Evolutionary conservation across 345 rosid species (phyloP), one percentile per base, ranked within the genome.

Genomic region (Arabis hirsuta): DNA sequence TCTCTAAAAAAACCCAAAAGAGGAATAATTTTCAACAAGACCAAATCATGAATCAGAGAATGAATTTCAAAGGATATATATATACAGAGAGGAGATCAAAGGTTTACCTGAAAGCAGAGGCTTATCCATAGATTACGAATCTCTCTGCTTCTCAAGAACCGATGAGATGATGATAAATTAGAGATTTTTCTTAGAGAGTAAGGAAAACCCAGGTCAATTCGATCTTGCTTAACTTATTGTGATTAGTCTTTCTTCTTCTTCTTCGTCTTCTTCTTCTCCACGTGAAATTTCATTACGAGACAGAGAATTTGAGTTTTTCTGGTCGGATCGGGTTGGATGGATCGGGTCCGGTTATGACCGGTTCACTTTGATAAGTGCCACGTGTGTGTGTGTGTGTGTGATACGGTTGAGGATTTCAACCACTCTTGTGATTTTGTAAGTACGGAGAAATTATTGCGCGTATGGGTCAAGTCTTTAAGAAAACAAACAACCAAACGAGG

Each of bases 31-130:
- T 2, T 24, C 9, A 55, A 31, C 22, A 48, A 41, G 7, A 52
- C 10, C 36, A 34, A 13, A 9, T 50, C 0, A 4, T 2, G 24
- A 57, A 76, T 39, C 58, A 71, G 31, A 70, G 27, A 16, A 8
- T 41, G 27, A 24, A 8, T 41, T 7, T 34, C 29, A 55, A 60
- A 54, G 50, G 22, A 54, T 42, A 63, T 16, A 10, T 16, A 10
- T 2, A 24, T 7, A 56, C 27, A 65, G 7, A 39, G 61, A 22
- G 44, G 39, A 36, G 26, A 43, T 52, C 4, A 45, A 9, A 7
- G 6, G 53, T 50, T 16, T 76, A 87, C 93, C 96, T 55, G 90
- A 79, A 70, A 86, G 88, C 57, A 90, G 81, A 67, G 93, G 85
- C 76, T 86, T 86, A 71, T 90, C 91, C 96, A 87, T 90, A 38